Conservation (phyloP, 768 basidiomycete genomes). For the Termitomyces sp. region DNA sequence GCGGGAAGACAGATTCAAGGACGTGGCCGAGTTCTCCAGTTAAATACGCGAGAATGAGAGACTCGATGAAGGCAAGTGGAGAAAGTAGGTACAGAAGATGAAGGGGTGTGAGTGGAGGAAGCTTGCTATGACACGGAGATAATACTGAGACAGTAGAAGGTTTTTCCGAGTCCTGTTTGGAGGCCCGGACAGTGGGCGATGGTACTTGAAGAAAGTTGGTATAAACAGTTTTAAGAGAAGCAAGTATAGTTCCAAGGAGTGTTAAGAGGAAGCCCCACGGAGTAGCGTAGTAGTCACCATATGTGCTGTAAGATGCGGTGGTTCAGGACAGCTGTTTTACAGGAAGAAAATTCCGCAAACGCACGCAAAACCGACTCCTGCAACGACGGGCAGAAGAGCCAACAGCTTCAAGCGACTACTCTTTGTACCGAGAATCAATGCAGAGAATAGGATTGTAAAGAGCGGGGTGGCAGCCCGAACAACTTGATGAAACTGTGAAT, state of each 20-base stretch:
- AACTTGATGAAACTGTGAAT: slow-evolving; percentile 87
- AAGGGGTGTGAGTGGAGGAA: slow-evolving; percentile 48
- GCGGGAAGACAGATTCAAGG: slow-evolving; percentile 22
- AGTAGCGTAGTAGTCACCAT: slow-evolving; percentile 94
- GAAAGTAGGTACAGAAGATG: slow-evolving; percentile 88
- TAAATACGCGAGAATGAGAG: slow-evolving; percentile 67
- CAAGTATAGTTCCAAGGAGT: slow-evolving; percentile 84
- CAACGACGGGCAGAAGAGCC: slow-evolving; percentile 79
- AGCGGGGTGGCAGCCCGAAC: slow-evolving; percentile 90
- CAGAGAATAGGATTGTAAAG: slow-evolving; percentile 81
- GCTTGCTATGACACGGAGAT: not conserved
- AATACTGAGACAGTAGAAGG: not conserved
- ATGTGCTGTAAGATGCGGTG: slow-evolving; percentile 51
- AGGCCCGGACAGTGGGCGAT: slow-evolving; percentile 3
- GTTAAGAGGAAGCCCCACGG: slow-evolving; percentile 81
- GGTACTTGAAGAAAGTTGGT: slow-evolving; percentile 76
- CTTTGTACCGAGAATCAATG: slow-evolving; percentile 56
- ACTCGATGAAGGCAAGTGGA: slow-evolving; percentile 88
- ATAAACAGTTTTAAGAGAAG: slow-evolving; percentile 89
- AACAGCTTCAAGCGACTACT: slow-evolving; percentile 61
- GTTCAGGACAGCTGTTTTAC: not conserved
- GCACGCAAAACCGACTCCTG: slow-evolving; percentile 89
- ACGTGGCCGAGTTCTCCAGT: slow-evolving; percentile 78
- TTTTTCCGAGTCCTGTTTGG: not conserved
- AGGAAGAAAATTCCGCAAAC: slow-evolving; percentile 18